phyloP scores from a whole-genome alignment of 2,329 filamentous ascomycete genomes.

The Aspergillus viridinutans region DNA sequence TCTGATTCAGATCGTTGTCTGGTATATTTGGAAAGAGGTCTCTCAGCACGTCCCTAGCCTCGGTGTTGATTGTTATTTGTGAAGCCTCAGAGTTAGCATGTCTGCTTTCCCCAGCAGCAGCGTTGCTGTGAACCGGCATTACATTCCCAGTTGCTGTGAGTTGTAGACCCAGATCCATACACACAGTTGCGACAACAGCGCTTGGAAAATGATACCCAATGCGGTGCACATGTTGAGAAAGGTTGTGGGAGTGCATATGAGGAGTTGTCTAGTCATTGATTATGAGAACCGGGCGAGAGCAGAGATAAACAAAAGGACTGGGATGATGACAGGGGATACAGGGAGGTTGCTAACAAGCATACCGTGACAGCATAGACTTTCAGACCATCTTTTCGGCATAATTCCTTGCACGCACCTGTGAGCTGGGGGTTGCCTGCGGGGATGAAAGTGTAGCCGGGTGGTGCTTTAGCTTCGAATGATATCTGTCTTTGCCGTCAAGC shows the following conservation, averaged over 20 bases:
- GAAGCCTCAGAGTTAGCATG: constrained; percentile 29
- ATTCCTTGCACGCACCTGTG: constrained; percentile 57
- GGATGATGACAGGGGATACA: neutral
- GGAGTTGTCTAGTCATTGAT: constrained; percentile 44
- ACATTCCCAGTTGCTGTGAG: constrained; percentile 46
- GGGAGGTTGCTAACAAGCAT: constrained; percentile 27
- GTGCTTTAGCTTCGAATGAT: constrained; percentile 52
- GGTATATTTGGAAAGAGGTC: constrained; percentile 63
- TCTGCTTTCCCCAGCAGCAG: constrained; percentile 20
- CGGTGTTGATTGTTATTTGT: constrained; percentile 50
- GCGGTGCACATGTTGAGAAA: constrained; percentile 58
- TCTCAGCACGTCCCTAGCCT: constrained; percentile 55
- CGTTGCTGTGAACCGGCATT: constrained; percentile 33
- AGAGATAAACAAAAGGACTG: constrained; percentile 6
- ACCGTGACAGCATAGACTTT: constrained; percentile 59
- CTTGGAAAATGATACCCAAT: constrained; percentile 62
- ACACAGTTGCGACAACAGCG: constrained; percentile 55
- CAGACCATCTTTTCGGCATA: constrained; percentile 52
- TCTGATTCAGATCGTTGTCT: constrained; percentile 52
- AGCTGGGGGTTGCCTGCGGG: constrained; percentile 57
- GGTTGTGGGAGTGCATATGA: constrained; percentile 46
- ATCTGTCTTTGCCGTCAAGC: constrained; percentile 45
- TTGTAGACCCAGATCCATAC: constrained; percentile 45
- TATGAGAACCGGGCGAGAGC: constrained; percentile 10
- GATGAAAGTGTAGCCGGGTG: constrained; percentile 58